Percentiles rank a stretch among this genome's conserved stretches.
Conservation (phyloP, 2,329 filamentous ascomycete species). For the Leptographium lundbergii region DNA sequence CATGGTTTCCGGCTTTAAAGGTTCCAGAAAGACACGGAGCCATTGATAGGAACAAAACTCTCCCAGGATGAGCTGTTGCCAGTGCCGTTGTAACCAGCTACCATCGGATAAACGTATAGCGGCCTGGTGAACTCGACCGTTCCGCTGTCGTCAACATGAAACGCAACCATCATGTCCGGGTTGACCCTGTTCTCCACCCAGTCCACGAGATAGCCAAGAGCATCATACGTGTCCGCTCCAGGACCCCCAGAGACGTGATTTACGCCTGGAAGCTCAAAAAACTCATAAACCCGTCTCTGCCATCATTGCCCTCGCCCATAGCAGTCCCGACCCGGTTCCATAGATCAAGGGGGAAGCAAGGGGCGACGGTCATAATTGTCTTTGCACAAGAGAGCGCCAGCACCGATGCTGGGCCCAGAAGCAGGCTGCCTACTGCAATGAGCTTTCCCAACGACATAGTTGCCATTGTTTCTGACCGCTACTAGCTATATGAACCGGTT, state of each 20-base stretch:
- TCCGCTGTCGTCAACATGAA: background rate
- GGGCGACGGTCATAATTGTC: constrained; percentile 18
- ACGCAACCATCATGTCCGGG: background rate
- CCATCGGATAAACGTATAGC: background rate
- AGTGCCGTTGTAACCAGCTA: background rate
- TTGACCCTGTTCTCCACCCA: constrained; percentile 1
- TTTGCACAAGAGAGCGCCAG: background rate
- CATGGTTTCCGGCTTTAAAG: background rate
- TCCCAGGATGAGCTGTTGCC: background rate
- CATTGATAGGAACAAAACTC: constrained; percentile 4
- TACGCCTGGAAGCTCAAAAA: background rate
- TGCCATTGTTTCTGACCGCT: background rate
- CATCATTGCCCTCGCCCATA: background rate
- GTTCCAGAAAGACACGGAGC: constrained; percentile 1
- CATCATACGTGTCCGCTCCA: background rate
- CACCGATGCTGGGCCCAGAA: background rate
- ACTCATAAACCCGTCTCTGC: background rate
- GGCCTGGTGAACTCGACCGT: background rate
- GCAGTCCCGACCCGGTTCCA: background rate
- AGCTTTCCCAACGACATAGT: background rate
- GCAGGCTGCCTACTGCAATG: background rate
- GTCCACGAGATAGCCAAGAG: background rate
- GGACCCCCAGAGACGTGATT: constrained; percentile 1
- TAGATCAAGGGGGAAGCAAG: background rate
- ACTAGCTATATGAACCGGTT: background rate